Evolutionary conservation across 106 monocot species (phyloP).

Genomic region (Xerophyta viscosa): DNA sequence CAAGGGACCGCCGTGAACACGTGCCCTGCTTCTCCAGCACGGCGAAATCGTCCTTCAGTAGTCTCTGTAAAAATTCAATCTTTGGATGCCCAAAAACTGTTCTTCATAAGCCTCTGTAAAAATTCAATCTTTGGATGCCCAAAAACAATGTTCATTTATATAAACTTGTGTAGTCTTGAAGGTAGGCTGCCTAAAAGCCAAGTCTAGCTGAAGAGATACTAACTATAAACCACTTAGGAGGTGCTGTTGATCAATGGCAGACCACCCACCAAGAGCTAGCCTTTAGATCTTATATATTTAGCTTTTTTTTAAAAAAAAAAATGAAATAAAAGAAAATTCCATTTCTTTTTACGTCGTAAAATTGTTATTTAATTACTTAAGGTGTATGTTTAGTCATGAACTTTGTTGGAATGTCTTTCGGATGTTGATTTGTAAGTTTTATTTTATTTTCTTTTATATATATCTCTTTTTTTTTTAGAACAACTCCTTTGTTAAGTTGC

Average conservation of each 20-base stretch:
- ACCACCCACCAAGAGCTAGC: conserved; percentile 10
- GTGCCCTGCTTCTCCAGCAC: conserved; percentile 43
- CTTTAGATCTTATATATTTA: neutral
- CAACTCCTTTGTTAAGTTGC: too few relatives aligned
- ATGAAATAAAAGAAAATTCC: too few relatives aligned
- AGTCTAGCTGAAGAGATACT: neutral
- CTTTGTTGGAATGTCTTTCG: too few relatives aligned
- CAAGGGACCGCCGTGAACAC: conserved; percentile 2
- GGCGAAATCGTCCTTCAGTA: neutral
- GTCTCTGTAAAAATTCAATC: neutral
- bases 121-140: too few relatives aligned
- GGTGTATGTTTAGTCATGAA: too few relatives aligned
- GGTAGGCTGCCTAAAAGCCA: conserved; percentile 10
- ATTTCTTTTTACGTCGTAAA: too few relatives aligned
- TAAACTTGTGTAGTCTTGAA: neutral
- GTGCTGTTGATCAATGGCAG: conserved; percentile 12
- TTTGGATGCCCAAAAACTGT: too few relatives aligned
- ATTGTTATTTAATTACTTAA: too few relatives aligned
- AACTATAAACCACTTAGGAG: neutral
- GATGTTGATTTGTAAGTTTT: too few relatives aligned
- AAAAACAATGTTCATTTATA: too few relatives aligned
- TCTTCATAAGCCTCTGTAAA: neutral
- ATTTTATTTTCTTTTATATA: too few relatives aligned
- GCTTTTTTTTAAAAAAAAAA: neutral
- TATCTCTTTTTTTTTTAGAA: too few relatives aligned